Conservation (phyloP, 176 grass and related monocot genomes). For the Lolium perenne region DNA sequence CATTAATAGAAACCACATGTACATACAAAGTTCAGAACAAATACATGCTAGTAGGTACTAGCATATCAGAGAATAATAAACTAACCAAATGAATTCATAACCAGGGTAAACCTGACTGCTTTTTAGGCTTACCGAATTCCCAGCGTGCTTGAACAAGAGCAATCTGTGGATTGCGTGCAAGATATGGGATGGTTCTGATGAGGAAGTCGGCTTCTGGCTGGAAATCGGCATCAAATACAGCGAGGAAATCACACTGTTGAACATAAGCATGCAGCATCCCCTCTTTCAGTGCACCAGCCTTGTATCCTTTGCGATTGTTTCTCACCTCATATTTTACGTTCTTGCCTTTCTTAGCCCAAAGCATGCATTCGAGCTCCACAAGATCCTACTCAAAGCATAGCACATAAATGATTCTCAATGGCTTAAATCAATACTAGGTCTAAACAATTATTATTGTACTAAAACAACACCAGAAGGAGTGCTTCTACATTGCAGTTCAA, state of each 20-base stretch:
- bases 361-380: conserved; percentile 81
- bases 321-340: conserved; percentile 86
- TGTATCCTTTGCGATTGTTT: conserved; percentile 85
- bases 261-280: conserved; percentile 79
- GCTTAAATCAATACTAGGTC: too few relatives aligned
- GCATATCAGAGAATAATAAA: background rate
- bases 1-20: too few relatives aligned
- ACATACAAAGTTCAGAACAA: too few relatives aligned
- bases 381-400: conserved; percentile 59
- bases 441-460: too few relatives aligned
- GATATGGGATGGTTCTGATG: conserved; percentile 72
- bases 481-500: too few relatives aligned
- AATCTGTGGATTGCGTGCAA: conserved; percentile 65
- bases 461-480: too few relatives aligned
- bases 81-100: conserved; percentile 19
- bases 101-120: conserved; percentile 6
- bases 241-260: conserved; percentile 85
- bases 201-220: conserved; percentile 92
- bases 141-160: conserved; percentile 93
- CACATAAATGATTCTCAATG: background rate
- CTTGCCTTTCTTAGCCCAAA: conserved; percentile 91
- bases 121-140: conserved; percentile 81
- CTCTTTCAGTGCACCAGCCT: conserved; percentile 92
- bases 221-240: conserved; percentile 96
- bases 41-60: background rate